phyloP scores from a whole-genome alignment of 352 stramenopile genomes.

The Globisporangium polare region DNA sequence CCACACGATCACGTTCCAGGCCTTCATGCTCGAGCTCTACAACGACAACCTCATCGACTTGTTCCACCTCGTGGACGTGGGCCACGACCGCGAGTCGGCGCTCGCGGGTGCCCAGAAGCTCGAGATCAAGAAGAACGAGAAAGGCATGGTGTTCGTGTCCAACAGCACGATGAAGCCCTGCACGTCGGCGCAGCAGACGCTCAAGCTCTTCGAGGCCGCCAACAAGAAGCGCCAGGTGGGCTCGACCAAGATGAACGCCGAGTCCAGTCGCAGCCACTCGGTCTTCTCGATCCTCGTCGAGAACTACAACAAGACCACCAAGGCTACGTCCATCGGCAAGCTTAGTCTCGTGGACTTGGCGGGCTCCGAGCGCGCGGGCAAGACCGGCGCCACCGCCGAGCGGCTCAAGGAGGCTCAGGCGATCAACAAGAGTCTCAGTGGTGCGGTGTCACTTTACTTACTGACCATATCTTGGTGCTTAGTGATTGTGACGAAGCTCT shows the following conservation, averaged over 20 bases:
- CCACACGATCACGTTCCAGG: conserved; percentile 66
- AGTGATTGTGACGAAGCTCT: background rate
- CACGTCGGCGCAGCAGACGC: conserved; percentile 62
- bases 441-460: no score
- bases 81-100: conserved; percentile 18
- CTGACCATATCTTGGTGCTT: no score
- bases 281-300: conserved; percentile 89
- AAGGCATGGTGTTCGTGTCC: conserved; percentile 90
- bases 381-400: conserved; percentile 82
- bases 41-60: conserved; percentile 91
- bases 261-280: conserved; percentile 87
- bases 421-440: conserved; percentile 90
- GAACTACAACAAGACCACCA: conserved; percentile 88
- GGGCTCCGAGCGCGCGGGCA: conserved; percentile 83
- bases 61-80: conserved; percentile 77
- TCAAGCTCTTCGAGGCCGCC: conserved; percentile 83
- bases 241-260: conserved; percentile 92
- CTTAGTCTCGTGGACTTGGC: conserved; percentile 87
- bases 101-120: conserved; percentile 63
- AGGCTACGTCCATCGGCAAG: conserved; percentile 75
- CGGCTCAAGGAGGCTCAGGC: conserved; percentile 85
- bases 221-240: conserved; percentile 89
- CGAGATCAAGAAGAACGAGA: conserved; percentile 93
- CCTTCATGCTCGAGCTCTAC: conserved; percentile 93
- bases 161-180: conserved; percentile 81